phyloP scores from a whole-genome alignment of 768 basidiomycete genomes.

The Serendipita sp. region DNA sequence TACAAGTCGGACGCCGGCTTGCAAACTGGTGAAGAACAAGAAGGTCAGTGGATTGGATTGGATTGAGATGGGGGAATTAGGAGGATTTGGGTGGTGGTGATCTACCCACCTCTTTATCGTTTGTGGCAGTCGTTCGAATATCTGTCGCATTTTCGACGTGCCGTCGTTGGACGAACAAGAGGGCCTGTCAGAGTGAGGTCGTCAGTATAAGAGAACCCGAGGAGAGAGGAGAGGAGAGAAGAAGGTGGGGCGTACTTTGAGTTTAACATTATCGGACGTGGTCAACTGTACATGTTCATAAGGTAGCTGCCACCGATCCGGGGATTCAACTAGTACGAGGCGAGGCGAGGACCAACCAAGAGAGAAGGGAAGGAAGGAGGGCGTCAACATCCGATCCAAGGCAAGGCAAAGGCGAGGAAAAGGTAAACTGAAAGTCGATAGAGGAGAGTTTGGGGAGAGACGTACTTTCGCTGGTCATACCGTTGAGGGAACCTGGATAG shows the following conservation, averaged over 20 bases:
- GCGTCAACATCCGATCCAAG: too few relatives aligned
- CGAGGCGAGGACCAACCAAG: neutral
- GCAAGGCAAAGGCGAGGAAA: too few relatives aligned
- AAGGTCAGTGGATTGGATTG: neutral
- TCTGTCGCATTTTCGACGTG: neutral
- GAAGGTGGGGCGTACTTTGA: conserved; percentile 23
- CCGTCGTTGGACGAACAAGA: conserved; percentile 10
- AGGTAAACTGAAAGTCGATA: too few relatives aligned
- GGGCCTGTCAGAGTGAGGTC: neutral
- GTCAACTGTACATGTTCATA: conserved; percentile 23
- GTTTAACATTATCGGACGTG: conserved; percentile 21
- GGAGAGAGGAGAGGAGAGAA: too few relatives aligned
- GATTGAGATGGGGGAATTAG: neutral
- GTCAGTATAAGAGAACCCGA: too few relatives aligned
- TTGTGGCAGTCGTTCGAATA: neutral
- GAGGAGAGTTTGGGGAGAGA: neutral
- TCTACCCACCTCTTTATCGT: neutral
- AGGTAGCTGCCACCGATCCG: conserved; percentile 18
- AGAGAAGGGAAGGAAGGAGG: neutral
- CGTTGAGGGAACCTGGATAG: conserved; percentile 21
- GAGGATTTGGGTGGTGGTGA: neutral
- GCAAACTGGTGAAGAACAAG: neutral
- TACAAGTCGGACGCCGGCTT: conserved; percentile 20
- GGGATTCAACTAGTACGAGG: neutral
- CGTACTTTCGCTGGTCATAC: conserved; percentile 19